These are phyloP conservation scores for Syzygium jambos DNA, from an alignment of 345 rosid species.

Conservation along the genomic window DNA sequence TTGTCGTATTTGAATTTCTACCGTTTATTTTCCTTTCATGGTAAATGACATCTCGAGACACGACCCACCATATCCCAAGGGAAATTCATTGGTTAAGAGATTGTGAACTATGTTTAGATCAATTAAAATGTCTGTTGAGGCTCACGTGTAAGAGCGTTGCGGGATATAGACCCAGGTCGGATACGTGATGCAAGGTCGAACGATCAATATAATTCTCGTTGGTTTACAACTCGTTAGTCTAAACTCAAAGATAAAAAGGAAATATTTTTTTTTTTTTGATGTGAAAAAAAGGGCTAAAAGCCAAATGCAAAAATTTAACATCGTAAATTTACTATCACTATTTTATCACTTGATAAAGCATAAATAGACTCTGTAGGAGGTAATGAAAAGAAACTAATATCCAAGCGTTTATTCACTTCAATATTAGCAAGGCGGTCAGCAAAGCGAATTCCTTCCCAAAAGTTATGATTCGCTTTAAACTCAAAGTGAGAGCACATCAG, in stretches of 20 bases:
- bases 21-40: background rate
- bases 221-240: background rate
- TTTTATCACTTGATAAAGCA: no score
- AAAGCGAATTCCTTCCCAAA: no score
- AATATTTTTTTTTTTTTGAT: background rate
- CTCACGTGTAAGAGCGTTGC: background rate
- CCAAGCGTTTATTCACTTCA: no score
- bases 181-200: background rate
- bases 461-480: no score
- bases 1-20: background rate
- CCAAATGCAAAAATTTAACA: no score
- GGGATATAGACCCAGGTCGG: background rate
- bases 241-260: background rate
- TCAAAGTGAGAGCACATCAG: no score
- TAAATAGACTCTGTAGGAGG: no score
- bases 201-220: background rate
- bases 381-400: no score
- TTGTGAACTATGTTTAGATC: background rate
- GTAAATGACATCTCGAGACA: background rate
- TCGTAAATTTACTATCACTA: no score
- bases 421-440: no score
- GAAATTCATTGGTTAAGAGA: background rate
- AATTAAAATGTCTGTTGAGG: background rate
- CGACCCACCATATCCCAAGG: background rate
- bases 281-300: no score